Evolutionary conservation across 2,329 filamentous ascomycete genomes (phyloP).

Genomic region (Hymenoscyphus infarciens): DNA sequence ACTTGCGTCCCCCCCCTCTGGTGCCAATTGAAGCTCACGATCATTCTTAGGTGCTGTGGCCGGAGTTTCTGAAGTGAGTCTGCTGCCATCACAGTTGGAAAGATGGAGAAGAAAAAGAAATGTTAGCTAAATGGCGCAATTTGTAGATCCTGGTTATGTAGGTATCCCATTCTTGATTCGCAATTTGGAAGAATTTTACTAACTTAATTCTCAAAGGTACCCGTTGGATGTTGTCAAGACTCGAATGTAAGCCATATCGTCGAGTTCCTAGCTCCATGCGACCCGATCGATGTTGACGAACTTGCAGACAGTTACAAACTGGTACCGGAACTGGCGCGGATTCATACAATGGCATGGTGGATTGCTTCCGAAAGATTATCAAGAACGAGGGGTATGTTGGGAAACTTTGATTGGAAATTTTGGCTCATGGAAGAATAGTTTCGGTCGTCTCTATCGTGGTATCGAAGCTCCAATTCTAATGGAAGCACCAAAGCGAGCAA

Average conservation of each 20-base stretch:
- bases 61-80: slow-evolving; percentile 89
- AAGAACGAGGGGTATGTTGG: slow-evolving; percentile 79
- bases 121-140: slow-evolving; percentile 23
- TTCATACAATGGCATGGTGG: slow-evolving; percentile 92
- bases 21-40: slow-evolving; percentile 30
- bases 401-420: not conserved
- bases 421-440: slow-evolving; percentile 45
- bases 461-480: slow-evolving; percentile 95
- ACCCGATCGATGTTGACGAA: slow-evolving; percentile 17
- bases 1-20: slow-evolving; percentile 20
- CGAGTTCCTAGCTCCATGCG: not conserved
- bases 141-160: slow-evolving; percentile 83
- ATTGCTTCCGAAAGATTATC: slow-evolving; percentile 97
- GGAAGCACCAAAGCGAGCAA: slow-evolving; percentile 94
- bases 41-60: slow-evolving; percentile 72
- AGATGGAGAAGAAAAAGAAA: not conserved
- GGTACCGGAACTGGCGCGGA: slow-evolving; percentile 71
- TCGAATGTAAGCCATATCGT: slow-evolving; percentile 68
- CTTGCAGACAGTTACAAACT: slow-evolving; percentile 76
- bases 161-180: slow-evolving; percentile 31
- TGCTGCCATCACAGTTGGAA: not conserved
- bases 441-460: slow-evolving; percentile 89
- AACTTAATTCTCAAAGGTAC: slow-evolving; percentile 63
- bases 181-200: slow-evolving; percentile 14
- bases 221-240: slow-evolving; percentile 98